A percentile compares a stretch with the other conserved stretches of the same genome.
Conservation (phyloP, 176 grass and related monocot species). For the Musa itinerans region DNA sequence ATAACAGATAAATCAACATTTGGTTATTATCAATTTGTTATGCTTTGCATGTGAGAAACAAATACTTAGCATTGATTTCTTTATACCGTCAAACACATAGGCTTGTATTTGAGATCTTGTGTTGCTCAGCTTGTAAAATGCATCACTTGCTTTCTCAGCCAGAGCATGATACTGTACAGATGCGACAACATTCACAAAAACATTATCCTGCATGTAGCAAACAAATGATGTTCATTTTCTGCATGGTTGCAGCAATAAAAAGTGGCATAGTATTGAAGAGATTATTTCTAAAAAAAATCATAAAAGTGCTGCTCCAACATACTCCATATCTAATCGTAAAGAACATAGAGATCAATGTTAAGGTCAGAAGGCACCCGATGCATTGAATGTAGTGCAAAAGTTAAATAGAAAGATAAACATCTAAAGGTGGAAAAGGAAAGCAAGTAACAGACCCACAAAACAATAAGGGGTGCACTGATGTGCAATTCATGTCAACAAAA, state of each 20-base stretch:
- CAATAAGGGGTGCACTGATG: not conserved
- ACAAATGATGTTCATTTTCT: not conserved
- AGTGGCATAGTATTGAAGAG: not conserved
- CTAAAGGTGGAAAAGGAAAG: not conserved
- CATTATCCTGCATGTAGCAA: constrained; percentile 50
- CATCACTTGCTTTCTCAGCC: constrained; percentile 56
- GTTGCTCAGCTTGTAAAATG: constrained; percentile 84
- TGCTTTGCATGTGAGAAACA: not conserved
- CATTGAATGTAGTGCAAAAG: not conserved
- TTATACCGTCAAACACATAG: constrained; percentile 75
- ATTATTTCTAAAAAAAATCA: not conserved
- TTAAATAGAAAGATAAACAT: not conserved
- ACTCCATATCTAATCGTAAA: not conserved
- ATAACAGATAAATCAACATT: not conserved
- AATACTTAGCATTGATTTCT: not conserved
- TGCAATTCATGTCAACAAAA: not conserved
- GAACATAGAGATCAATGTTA: not conserved
- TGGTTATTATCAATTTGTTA: not conserved
- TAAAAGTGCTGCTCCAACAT: not conserved
- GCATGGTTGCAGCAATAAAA: not conserved
- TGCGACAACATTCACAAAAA: constrained; percentile 84
- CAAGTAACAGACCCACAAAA: no score
- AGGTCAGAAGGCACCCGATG: not conserved
- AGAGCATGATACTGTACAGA: constrained; percentile 76
- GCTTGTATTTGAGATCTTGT: constrained; percentile 79